Percentiles rank a stretch among this genome's conserved stretches.
These are phyloP conservation scores for Micractinium sp. DNA, from an alignment of 139 green algal genomes.

Conservation along the genomic window DNA sequence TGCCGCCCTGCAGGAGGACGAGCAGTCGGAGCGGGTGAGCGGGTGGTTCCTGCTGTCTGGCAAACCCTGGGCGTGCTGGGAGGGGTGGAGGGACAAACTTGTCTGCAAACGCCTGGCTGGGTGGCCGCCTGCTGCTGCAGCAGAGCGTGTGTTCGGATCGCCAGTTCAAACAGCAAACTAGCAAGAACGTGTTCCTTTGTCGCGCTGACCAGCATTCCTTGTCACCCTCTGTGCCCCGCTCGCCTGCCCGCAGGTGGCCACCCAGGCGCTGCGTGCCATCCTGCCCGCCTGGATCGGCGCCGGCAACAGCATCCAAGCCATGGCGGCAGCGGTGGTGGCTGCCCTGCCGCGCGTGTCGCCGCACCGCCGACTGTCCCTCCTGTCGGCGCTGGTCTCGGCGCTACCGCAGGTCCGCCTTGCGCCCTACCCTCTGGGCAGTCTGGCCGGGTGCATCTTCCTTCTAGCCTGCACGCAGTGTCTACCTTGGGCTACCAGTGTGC, in stretches of 20 bases:
- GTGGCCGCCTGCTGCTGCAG: too few relatives aligned
- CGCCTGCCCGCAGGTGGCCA: constrained; percentile 31
- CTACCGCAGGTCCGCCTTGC: constrained; percentile 52
- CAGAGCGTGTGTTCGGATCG: too few relatives aligned
- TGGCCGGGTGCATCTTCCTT: too few relatives aligned
- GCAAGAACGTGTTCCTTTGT: neutral
- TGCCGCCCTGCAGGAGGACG: constrained; percentile 56
- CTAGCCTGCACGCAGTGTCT: neutral
- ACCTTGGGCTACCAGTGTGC: neutral
- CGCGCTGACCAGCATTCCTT: neutral
- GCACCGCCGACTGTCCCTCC: constrained; percentile 15
- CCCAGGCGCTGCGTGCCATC: constrained; percentile 38
- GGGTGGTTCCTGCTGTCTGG: too few relatives aligned
- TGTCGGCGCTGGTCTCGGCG: constrained; percentile 37
- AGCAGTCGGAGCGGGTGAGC: constrained; percentile 54
- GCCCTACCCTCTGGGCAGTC: neutral
- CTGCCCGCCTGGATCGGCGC: constrained; percentile 47
- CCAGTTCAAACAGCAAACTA: too few relatives aligned
- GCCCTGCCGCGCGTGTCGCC: neutral
- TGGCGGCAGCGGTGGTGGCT: constrained; percentile 34
- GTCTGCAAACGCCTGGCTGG: too few relatives aligned
- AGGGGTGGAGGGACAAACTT: too few relatives aligned
- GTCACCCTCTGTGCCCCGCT: neutral
- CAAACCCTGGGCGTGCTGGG: too few relatives aligned
- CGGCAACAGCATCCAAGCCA: constrained; percentile 5